phyloP scores from a whole-genome alignment of 2,329 filamentous ascomycete genomes.

The Cryphonectria parasitica region DNA sequence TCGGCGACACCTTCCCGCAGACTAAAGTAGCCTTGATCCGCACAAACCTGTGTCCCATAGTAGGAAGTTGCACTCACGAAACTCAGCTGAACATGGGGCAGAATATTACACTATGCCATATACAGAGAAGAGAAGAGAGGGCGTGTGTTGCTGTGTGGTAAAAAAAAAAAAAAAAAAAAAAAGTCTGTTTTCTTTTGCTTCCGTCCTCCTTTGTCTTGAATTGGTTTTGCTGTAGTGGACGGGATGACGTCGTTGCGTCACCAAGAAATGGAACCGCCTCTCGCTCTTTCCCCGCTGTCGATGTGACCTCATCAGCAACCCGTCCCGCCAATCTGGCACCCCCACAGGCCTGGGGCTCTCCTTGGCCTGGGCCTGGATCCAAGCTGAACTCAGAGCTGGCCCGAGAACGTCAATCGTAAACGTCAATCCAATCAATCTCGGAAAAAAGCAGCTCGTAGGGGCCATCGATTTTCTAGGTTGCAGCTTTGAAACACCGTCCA shows the following conservation, averaged over 20 bases:
- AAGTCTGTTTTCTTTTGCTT: neutral
- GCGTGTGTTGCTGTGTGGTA: no score
- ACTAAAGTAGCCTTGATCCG: constrained; percentile 6
- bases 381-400: neutral
- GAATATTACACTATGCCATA: neutral
- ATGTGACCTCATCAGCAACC: constrained; percentile 6
- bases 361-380: neutral
- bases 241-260: constrained; percentile 9
- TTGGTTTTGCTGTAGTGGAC: neutral
- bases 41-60: neutral
- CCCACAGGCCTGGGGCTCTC: neutral
- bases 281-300: neutral
- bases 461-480: neutral
- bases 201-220: neutral
- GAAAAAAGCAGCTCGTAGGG: no score
- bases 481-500: neutral
- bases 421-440: neutral
- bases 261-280: neutral
- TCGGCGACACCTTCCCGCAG: constrained; percentile 7
- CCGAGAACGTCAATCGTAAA: neutral
- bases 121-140: neutral
- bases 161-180: no score
- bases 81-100: neutral
- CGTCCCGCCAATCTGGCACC: constrained; percentile 4
- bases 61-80: neutral